Conservation (phyloP, 1,284 basidiomycete genomes). For the Ganoderma lucidum region DNA sequence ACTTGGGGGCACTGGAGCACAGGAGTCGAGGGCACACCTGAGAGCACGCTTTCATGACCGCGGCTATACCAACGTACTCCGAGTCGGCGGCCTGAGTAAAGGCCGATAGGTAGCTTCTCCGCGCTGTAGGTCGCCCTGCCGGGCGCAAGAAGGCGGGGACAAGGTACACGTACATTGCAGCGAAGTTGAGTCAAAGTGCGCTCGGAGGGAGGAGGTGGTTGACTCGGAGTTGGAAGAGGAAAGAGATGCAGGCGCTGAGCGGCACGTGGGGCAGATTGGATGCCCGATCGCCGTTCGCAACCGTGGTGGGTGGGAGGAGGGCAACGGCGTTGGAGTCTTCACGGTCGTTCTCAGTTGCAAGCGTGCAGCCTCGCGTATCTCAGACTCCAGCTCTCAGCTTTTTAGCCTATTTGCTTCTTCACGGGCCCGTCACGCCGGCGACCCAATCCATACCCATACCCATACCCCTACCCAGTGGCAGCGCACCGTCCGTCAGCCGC, state of each 20-base stretch:
- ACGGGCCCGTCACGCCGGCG: constrained; percentile 2
- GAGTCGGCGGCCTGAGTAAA: background rate
- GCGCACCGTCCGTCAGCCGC: background rate
- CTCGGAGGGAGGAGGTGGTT: background rate
- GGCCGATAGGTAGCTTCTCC: background rate
- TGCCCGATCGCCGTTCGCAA: background rate
- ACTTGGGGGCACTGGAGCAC: background rate
- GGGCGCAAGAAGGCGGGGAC: background rate
- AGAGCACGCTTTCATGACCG: background rate
- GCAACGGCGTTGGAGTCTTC: background rate
- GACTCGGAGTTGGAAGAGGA: background rate
- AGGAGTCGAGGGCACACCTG: background rate
- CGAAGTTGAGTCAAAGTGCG: background rate
- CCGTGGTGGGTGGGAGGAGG: background rate
- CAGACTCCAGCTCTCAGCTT: background rate
- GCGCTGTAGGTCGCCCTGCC: background rate
- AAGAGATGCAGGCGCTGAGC: background rate
- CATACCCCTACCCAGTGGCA: no score
- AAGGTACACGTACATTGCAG: background rate
- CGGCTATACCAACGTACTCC: background rate
- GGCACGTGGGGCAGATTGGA: background rate
- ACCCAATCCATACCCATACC: background rate
- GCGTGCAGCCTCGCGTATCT: background rate
- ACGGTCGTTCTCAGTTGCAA: no score
- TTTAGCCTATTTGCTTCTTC: constrained; percentile 4